phyloP scores from a whole-genome alignment of 257 asterid genomes.

The Forsythia suspensa region DNA sequence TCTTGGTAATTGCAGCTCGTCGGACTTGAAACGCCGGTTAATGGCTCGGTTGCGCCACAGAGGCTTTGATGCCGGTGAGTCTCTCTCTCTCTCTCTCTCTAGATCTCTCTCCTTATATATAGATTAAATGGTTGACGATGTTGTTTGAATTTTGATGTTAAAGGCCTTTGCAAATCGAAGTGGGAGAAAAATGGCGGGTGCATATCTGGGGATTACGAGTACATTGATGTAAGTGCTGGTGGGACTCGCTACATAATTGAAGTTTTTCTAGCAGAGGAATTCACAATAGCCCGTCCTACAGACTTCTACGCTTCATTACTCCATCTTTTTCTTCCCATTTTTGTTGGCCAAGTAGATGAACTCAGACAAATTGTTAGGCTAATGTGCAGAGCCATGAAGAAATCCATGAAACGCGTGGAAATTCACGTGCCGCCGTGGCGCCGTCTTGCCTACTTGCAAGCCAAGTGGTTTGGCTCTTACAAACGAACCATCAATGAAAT shows the following conservation, averaged over 20 bases:
- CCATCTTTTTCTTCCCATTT: constrained; percentile 41
- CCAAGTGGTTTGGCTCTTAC: constrained; percentile 68
- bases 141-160: neutral
- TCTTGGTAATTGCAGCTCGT: constrained; percentile 10
- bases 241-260: constrained; percentile 60
- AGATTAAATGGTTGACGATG: neutral
- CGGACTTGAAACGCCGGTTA: constrained; percentile 45
- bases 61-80: constrained; percentile 58
- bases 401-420: constrained; percentile 56
- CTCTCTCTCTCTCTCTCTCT: neutral
- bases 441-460: constrained; percentile 54
- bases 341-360: constrained; percentile 47
- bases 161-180: constrained; percentile 84
- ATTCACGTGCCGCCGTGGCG: constrained; percentile 89
- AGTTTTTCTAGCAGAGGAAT: constrained; percentile 51
- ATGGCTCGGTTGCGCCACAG: constrained; percentile 43
- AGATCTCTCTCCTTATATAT: neutral
- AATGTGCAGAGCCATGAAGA: constrained; percentile 61
- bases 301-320: constrained; percentile 43
- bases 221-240: constrained; percentile 47
- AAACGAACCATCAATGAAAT: constrained; percentile 59
- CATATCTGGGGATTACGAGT: constrained; percentile 66
- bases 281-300: constrained; percentile 69
- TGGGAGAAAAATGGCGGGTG: constrained; percentile 60
- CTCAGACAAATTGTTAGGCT: constrained; percentile 49